Conservation (phyloP, 768 basidiomycete genomes). For the Termitomyces sp. region DNA sequence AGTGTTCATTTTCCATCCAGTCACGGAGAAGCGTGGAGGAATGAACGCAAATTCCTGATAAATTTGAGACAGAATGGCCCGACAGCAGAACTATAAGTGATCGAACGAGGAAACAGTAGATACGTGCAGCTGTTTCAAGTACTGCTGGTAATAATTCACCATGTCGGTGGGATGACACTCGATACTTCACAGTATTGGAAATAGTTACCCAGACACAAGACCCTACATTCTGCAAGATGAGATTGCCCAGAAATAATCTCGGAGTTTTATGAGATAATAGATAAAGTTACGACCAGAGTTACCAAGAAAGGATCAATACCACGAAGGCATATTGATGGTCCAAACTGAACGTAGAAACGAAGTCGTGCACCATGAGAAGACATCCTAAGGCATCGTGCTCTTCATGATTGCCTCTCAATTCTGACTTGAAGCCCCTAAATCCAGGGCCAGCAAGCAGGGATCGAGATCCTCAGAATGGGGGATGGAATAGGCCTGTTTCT, state of each 20-base stretch:
- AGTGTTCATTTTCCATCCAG: conserved; percentile 11
- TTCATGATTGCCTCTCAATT: conserved; percentile 15
- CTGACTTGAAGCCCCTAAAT: neutral
- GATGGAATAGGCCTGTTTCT: neutral
- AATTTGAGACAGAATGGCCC: conserved; percentile 15
- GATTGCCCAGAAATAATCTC: conserved; percentile 6
- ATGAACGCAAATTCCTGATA: conserved; percentile 19
- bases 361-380: conserved; percentile 19
- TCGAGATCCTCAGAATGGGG: conserved; percentile 25
- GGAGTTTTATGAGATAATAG: conserved; percentile 11
- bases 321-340: conserved; percentile 18
- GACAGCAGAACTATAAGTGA: conserved; percentile 23
- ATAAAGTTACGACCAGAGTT: conserved; percentile 17
- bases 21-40: conserved; percentile 18
- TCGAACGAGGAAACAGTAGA: conserved; percentile 18
- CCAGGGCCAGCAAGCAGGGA: neutral
- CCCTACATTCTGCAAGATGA: conserved; percentile 1
- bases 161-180: conserved; percentile 14
- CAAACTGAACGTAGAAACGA: conserved; percentile 18
- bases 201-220: conserved; percentile 17
- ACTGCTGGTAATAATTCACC: conserved; percentile 14
- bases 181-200: conserved; percentile 30
- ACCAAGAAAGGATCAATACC: conserved; percentile 20
- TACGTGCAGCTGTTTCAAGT: conserved; percentile 17
- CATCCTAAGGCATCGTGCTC: conserved; percentile 24